Evolutionary conservation across 2,329 filamentous ascomycete genomes (phyloP).

Genomic region (Fusarium buharicum): DNA sequence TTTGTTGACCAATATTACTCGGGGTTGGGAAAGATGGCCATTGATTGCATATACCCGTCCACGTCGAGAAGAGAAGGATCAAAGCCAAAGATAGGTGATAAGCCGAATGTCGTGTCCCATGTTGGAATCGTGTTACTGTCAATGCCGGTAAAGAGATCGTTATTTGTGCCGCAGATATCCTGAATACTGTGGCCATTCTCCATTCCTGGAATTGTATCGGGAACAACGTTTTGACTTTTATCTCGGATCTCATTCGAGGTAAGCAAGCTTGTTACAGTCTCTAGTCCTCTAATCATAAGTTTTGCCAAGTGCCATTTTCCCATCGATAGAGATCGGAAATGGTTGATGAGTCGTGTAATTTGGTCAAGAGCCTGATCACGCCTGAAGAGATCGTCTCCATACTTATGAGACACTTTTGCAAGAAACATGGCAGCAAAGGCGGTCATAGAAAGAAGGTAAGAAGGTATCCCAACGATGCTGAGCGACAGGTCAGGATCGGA

Average conservation of each 20-base stretch:
- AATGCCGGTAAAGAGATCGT: constrained; percentile 19
- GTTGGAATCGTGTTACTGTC: constrained; percentile 31
- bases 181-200: background rate
- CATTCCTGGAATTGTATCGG: background rate
- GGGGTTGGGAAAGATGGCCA: constrained; percentile 26
- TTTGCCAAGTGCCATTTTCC: constrained; percentile 59
- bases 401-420: constrained; percentile 58
- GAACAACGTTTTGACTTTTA: background rate
- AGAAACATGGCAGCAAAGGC: constrained; percentile 64
- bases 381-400: constrained; percentile 54
- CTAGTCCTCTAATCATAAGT: constrained; percentile 58
- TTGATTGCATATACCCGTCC: constrained; percentile 31
- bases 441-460: constrained; percentile 64
- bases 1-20: background rate
- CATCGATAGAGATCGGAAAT: constrained; percentile 54
- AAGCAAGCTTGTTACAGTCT: constrained; percentile 42
- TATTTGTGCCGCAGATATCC: background rate
- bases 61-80: constrained; percentile 39
- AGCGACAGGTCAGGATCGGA: constrained; percentile 55
- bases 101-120: constrained; percentile 45
- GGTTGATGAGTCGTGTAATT: constrained; percentile 51
- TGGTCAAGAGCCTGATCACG: constrained; percentile 51
- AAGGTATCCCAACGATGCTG: constrained; percentile 57
- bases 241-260: background rate
- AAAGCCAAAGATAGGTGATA: constrained; percentile 46